These are phyloP conservation scores for Neonectria hederae DNA, from an alignment of 2,329 filamentous ascomycete genomes.

Conservation along the genomic window DNA sequence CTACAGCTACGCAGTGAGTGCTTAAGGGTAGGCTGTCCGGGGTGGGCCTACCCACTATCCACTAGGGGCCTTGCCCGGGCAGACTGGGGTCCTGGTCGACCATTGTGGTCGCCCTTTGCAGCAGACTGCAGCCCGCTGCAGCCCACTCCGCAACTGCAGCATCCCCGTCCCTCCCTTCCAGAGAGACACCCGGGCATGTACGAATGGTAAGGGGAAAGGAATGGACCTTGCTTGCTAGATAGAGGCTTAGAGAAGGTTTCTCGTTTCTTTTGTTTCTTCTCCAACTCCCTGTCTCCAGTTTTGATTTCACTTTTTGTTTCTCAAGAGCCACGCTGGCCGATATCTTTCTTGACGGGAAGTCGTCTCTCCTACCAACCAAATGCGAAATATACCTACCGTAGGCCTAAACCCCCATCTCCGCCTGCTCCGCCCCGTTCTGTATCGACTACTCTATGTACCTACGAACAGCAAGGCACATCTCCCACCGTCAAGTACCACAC, in stretches of 20 bases:
- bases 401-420: neutral
- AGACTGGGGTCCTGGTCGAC: conserved; percentile 39
- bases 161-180: conserved; percentile 28
- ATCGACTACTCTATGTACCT: neutral
- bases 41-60: conserved; percentile 18
- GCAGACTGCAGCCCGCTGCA: conserved; percentile 25
- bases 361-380: neutral
- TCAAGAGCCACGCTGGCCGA: neutral
- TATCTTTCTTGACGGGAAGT: neutral
- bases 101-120: conserved; percentile 36
- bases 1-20: too few species aligned
- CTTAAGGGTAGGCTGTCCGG: neutral
- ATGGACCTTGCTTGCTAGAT: neutral
- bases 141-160: conserved; percentile 27
- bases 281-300: neutral
- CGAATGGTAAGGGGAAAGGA: conserved; percentile 12
- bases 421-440: neutral
- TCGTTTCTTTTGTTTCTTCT: neutral
- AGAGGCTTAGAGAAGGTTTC: neutral
- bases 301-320: neutral
- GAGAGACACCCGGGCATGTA: neutral
- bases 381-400: neutral
- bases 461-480: neutral
- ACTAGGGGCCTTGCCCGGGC: conserved; percentile 38
- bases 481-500: neutral